Conservation (phyloP, 202 grass and related monocot genomes). For the Schoenoplectus triqueter region DNA sequence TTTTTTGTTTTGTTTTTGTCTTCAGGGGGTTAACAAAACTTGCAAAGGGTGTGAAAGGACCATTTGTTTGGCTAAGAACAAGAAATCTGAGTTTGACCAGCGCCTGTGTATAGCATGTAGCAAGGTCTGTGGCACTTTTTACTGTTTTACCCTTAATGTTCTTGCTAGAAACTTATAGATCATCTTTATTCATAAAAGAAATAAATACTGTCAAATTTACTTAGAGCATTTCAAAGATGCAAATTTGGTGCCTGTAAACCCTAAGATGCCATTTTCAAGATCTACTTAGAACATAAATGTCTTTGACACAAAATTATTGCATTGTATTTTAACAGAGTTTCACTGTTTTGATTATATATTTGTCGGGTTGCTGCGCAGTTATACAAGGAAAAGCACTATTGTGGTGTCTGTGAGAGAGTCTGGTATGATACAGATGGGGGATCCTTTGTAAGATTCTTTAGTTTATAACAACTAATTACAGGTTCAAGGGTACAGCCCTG, state of each 20-base stretch:
- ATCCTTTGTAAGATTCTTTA: slow-evolving; percentile 71
- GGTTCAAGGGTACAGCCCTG: not conserved
- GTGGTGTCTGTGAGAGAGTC: slow-evolving; percentile 96
- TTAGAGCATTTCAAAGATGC: not conserved
- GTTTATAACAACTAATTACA: slow-evolving; percentile 6
- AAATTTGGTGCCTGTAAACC: not conserved
- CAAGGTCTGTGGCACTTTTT: slow-evolving; percentile 19
- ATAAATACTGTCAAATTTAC: not conserved
- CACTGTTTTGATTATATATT: slow-evolving; percentile 33
- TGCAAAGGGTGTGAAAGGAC: slow-evolving; percentile 27
- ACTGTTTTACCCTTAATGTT: not conserved
- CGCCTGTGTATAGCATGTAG: slow-evolving; percentile 12
- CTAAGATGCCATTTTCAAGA: not conserved
- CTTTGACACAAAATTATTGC: not conserved
- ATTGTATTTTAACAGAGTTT: not conserved
- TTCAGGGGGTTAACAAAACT: not conserved
- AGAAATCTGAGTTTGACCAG: slow-evolving; percentile 11
- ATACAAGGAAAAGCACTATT: slow-evolving; percentile 83
- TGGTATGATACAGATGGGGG: slow-evolving; percentile 96
- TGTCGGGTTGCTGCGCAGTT: slow-evolving; percentile 56
- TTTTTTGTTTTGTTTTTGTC: not conserved
- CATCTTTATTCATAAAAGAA: slow-evolving; percentile 15
- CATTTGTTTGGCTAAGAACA: slow-evolving; percentile 22
- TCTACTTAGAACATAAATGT: not conserved
- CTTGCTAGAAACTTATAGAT: not conserved